Conservation (phyloP, 2,329 filamentous ascomycete species). For the Colletotrichum horii region DNA sequence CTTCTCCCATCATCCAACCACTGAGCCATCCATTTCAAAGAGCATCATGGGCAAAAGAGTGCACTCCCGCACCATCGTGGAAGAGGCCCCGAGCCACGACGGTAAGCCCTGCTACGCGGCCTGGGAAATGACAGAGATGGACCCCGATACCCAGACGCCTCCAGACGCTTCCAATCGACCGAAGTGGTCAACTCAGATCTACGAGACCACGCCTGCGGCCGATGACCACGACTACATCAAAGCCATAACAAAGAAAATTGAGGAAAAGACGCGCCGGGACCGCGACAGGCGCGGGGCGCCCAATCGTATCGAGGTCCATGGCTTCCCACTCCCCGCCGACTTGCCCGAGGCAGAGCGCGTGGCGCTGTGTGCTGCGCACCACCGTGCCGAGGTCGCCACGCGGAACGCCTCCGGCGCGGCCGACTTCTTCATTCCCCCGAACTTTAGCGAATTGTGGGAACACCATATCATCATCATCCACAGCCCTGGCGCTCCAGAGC, state of each 20-base stretch:
- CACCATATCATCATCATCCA: background rate
- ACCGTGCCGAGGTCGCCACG: background rate
- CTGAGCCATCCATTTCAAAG: background rate
- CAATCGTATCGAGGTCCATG: background rate
- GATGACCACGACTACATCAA: background rate
- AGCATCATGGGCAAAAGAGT: background rate
- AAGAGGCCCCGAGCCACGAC: background rate
- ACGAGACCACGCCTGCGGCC: background rate
- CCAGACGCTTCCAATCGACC: background rate
- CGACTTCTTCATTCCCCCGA: background rate
- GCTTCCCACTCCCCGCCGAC: background rate
- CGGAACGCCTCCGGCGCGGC: background rate
- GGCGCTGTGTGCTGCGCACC: background rate
- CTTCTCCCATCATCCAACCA: background rate
- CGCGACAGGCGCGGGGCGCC: background rate
- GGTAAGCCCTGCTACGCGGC: background rate
- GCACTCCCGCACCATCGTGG: background rate
- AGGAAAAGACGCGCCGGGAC: background rate
- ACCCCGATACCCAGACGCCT: background rate
- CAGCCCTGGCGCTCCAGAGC: background rate
- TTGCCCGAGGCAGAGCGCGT: background rate
- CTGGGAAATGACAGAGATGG: background rate
- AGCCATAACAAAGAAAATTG: background rate
- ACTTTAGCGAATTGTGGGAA: background rate
- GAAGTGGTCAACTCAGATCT: background rate